Evolutionary conservation across 1,284 basidiomycete genomes (phyloP), one percentile per base, ranked within the genome.

Genomic region (Rhodotorula sp.): DNA sequence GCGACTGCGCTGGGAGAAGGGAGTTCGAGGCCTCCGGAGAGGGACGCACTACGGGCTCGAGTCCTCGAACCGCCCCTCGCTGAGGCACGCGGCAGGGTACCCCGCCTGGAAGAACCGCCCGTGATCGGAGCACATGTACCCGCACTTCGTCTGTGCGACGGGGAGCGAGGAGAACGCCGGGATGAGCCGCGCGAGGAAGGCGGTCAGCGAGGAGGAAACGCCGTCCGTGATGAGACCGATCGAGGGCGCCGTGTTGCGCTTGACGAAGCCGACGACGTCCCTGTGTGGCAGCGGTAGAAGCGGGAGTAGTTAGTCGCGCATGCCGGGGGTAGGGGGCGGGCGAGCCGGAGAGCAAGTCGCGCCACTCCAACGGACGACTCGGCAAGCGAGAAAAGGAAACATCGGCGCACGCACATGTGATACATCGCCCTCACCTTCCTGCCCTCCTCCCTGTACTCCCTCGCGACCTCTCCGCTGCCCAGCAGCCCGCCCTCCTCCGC

Each of bases 181-280:
- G 9, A 96, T 88, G 41, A 85, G 72, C 3, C 77, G 81, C 83
- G 88, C 90, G 82, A 97, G 90, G 82, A 91, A 91, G 53, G 87
- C 82, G 13, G 93, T 96, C 75, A 85, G 76, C 86, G 81, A 83
- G 15, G 86, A 81, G 79, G 94, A 88, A 56, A 91, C 90, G 80
- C 85, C 96, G 83, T 99, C 96, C 64, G 87, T 88, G 77, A 97
- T 92, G 69, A 98, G 86, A 44, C 95, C 96, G 73, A 97, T 90
- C 82, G 89, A 88, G 83, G 96, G 93, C 71, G 84, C 83, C 34
- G 92, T 92, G 57, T 92, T 94, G 75, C 84, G 82, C 87, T 95
- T 95, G 77, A 98, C 91, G 89, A 92, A 99, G 69, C 95, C 96
- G 56, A 92, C 81, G 91, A 96, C 48, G 65, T 69, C 81, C 76